Evolutionary conservation across 163 green algal species (phyloP), one percentile per base, ranked within the genome.

Genomic region (Prototheca wickerhamii): DNA sequence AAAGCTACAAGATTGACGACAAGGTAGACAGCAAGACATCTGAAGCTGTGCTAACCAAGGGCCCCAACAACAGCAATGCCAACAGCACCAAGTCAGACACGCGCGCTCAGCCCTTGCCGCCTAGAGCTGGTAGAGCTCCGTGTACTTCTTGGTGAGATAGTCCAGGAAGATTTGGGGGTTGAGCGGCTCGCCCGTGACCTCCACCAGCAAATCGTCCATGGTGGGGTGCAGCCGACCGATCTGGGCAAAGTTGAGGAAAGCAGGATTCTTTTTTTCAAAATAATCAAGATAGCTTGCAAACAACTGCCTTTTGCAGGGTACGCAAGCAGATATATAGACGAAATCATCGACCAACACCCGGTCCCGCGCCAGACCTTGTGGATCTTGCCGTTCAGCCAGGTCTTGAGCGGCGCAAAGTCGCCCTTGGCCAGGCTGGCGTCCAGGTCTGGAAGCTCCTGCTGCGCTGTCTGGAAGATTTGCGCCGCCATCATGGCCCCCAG

Each of bases 361-460:
- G 58, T 1, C 20, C 3, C 35, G n/a, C n/a, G n/a, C n/a, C n/a
- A 3, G 2, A 63, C 44, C 32, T 51, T 53, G 73, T 88, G 83
- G 3, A 96, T 79, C 20, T 91, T 88, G 30, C 82, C 68, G 37
- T 87, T 88, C 29, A 97, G 76, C 89, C 89, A 97, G 8, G 67
- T 49, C 71, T 70, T 81, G 15, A 96, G 72, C 2, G 61, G 63
- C n/a, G 67, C 72, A 69, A 96, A 96, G 3, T 87, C 74, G 8
- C 89, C 89, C 20, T 68, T 60, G 3, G 63, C 71, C 40, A 95
- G 85, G 34, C 90, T 63, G 0, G 73, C 70, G 4, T 86, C 73
- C 32, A 96, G 70, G 0, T 59, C 65, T 0, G 85, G 84, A 25
- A 95, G 68, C 12, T 84, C 61, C 31, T 65, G 42, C 40, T 74